phyloP scores from a whole-genome alignment of 805 yeast genomes.

The Groenewaldozyma tartarivorans region DNA sequence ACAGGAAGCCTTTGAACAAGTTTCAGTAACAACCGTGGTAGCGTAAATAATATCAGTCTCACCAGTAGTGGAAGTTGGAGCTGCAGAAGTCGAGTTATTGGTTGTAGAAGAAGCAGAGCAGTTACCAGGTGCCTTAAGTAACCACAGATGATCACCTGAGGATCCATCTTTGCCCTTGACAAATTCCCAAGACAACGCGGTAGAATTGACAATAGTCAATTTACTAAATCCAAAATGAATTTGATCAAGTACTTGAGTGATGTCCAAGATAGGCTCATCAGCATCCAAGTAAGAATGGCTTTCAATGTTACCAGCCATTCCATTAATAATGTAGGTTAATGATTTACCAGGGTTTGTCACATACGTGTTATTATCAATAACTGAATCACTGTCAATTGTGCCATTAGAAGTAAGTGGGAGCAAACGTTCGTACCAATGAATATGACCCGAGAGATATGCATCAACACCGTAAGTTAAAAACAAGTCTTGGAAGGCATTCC shows the following conservation, averaged over 20 bases:
- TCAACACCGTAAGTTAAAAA: conserved; percentile 15
- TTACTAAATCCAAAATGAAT: conserved; percentile 13
- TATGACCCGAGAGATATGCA: conserved; percentile 15
- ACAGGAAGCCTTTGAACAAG: conserved; percentile 2
- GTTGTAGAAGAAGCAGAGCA: background rate
- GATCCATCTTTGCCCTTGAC: conserved; percentile 20
- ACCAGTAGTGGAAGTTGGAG: background rate
- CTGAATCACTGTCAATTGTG: conserved; percentile 12
- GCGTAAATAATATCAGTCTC: too few species aligned
- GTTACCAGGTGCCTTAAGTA: conserved; percentile 6
- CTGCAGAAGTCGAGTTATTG: conserved; percentile 3
- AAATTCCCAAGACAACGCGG: conserved; percentile 22
- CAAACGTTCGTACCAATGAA: conserved; percentile 16
- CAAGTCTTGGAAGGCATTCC: conserved; percentile 14
- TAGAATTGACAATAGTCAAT: conserved; percentile 17
- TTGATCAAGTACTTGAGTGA: conserved; percentile 12
- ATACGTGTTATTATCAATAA: conserved; percentile 10
- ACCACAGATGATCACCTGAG: conserved; percentile 9
- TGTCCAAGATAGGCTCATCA: conserved; percentile 2
- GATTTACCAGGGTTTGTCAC: conserved; percentile 9
- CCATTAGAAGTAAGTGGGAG: conserved; percentile 13
- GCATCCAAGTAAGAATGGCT: conserved; percentile 11
- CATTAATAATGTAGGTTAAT: conserved; percentile 13
- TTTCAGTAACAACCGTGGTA: too few species aligned
- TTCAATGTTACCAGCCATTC: conserved; percentile 16